Evolutionary conservation across 352 stramenopile genomes (phyloP), one percentile per base, ranked within the genome.

Genomic region (Phytophthora meadii): DNA sequence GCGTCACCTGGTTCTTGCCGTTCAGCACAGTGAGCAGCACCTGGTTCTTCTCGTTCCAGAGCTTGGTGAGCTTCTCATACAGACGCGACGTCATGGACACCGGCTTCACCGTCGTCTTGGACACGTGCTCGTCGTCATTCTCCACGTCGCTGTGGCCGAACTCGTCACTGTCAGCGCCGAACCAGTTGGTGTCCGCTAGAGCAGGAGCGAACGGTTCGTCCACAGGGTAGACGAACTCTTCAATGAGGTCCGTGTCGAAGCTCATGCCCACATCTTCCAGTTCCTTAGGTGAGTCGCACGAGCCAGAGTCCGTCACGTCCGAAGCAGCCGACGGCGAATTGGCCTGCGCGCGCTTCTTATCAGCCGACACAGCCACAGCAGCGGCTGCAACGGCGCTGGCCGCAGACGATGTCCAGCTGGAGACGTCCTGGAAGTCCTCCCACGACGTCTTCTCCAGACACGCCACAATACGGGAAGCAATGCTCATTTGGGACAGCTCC

Each of bases 381-480:
- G 73, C 73, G 8, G 68, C 76, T 0, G 64, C 77, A 1, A 65
- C 69, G 5, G 68, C 71, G 34, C 63, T 77, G n/a, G 77, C 62
- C 4, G 65, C 67, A 30, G 69, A 72, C n/a, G 81, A 68, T 9
- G 85, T 82, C 86, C 86, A 94, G 53, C 82, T 87, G 25, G 82
- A 85, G 25, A 94, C 76, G 49, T 93, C 87, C 51, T 88, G 85
- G 52, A 94, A 95, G 45, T 94, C 83, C 62, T 93, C 86, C 88
- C 88, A 95, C 60, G 88, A 90, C n/a, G 88, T 90, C 64, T 93
- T 93, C 63, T 95, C 88, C n/a, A 95, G 69, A 53, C 84, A 90
- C 32, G 88, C 87, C 32, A 95, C 79, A 28, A 95, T 90, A 41
- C 86, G 84, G 24, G 88, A 95, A 10, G 87, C 87, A 52, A 95